Percentiles rank a stretch among this genome's conserved stretches.
Evolutionary conservation across 2,329 filamentous ascomycete species (phyloP).

Genomic region (Botrytis tulipae): DNA sequence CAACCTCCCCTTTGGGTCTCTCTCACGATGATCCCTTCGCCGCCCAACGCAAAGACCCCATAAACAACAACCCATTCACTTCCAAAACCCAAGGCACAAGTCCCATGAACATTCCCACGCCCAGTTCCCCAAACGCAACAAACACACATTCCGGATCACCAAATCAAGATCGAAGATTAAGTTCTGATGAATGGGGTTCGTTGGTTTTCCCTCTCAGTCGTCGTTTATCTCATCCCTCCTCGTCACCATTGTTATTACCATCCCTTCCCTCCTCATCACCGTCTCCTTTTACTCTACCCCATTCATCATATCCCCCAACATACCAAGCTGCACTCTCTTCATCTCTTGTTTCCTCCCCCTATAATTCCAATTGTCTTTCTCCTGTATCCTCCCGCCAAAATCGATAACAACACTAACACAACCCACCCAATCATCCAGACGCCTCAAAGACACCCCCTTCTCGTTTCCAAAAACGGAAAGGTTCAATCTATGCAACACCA

Average conservation of each 20-base stretch:
- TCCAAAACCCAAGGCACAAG: background rate
- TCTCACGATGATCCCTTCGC: slow-evolving; percentile 14
- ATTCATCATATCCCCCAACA: slow-evolving; percentile 5
- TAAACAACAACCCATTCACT: background rate
- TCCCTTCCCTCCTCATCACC: slow-evolving; percentile 6
- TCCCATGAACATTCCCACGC: slow-evolving; percentile 1
- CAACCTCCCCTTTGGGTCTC: background rate
- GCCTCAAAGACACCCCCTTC: slow-evolving; percentile 21
- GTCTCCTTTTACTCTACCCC: slow-evolving; percentile 8
- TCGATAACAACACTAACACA: slow-evolving; percentile 3
- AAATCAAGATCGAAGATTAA: slow-evolving; percentile 15
- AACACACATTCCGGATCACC: slow-evolving; percentile 8
- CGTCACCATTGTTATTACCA: slow-evolving; percentile 7
- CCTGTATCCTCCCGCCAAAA: background rate
- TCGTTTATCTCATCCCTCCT: background rate
- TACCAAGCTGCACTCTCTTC: background rate
- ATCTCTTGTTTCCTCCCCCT: background rate
- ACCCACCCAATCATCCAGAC: background rate
- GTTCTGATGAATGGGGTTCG: slow-evolving; percentile 23
- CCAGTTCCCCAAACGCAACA: background rate
- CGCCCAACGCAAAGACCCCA: slow-evolving; percentile 10
- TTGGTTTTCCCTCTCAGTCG: slow-evolving; percentile 6
- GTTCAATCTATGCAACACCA: slow-evolving; percentile 66
- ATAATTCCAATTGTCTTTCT: background rate
- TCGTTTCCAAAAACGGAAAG: slow-evolving; percentile 68